phyloP scores from a whole-genome alignment of 2,329 filamentous ascomycete genomes.

The Teratosphaeria zuluensis region DNA sequence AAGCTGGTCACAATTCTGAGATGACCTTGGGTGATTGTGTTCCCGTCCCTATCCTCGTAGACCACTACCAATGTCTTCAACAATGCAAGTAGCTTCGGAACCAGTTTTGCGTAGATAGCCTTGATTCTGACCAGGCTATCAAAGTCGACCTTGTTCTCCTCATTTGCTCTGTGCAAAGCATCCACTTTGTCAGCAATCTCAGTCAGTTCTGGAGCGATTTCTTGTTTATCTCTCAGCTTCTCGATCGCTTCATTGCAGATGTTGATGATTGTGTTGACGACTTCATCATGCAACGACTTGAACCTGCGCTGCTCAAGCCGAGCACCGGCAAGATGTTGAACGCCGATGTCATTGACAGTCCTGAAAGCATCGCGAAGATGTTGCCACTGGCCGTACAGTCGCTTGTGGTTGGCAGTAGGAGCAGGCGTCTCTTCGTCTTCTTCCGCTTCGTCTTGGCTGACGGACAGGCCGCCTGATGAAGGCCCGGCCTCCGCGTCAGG shows the following conservation, averaged over 20 bases:
- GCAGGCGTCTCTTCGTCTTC: background rate
- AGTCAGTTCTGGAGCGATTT: conserved; percentile 1
- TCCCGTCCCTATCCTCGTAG: conserved; percentile 10
- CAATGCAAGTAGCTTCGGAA: conserved; percentile 16
- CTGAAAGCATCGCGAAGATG: conserved; percentile 1
- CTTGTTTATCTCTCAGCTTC: background rate
- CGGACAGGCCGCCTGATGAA: background rate
- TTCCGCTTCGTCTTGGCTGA: background rate
- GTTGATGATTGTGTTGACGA: conserved; percentile 1
- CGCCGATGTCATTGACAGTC: conserved; percentile 3
- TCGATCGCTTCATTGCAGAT: conserved; percentile 1
- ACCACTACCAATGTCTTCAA: conserved; percentile 8
- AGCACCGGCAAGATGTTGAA: background rate
- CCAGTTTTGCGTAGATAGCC: conserved; percentile 19
- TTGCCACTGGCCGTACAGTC: conserved; percentile 5
- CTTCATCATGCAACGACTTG: conserved; percentile 1
- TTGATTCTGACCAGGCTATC: conserved; percentile 5
- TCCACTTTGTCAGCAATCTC: conserved; percentile 4
- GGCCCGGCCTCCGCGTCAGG: background rate
- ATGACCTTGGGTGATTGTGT: conserved; percentile 9
- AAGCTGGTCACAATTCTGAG: conserved; percentile 8
- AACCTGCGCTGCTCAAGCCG: background rate
- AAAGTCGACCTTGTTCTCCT: conserved; percentile 4
- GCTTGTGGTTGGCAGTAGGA: background rate
- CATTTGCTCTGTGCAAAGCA: conserved; percentile 2